Evolutionary conservation across 2,329 filamentous ascomycete genomes (phyloP).

Genomic region (Biscogniauxia mediterranea): DNA sequence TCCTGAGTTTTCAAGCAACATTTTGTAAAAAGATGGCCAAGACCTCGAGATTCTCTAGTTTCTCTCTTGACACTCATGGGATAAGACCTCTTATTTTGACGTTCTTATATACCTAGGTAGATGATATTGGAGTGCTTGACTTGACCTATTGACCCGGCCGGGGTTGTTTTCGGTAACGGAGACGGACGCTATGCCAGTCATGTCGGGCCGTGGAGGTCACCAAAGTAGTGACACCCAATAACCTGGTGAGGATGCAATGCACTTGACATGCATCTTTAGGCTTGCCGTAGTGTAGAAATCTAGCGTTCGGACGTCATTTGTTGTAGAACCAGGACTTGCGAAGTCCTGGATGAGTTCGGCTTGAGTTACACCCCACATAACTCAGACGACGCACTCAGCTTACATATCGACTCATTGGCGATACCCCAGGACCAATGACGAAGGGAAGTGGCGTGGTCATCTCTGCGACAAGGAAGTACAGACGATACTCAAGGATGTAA

Average conservation of each 20-base stretch:
- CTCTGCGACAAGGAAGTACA: background rate
- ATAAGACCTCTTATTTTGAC: background rate
- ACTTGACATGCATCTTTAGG: constrained; percentile 1
- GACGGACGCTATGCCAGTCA: constrained; percentile 7
- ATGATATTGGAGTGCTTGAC: background rate
- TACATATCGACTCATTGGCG: background rate
- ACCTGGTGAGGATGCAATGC: constrained; percentile 4
- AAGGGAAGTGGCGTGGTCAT: background rate
- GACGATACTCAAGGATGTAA: background rate
- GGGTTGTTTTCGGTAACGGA: background rate
- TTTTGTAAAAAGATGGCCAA: background rate
- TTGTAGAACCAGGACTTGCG: constrained; percentile 2
- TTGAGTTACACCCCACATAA: background rate
- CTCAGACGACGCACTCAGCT: background rate
- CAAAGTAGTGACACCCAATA: constrained; percentile 13
- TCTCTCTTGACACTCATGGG: background rate
- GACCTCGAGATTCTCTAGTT: background rate
- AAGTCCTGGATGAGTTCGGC: background rate
- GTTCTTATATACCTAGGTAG: background rate
- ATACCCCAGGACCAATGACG: background rate
- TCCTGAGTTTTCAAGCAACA: constrained; percentile 9
- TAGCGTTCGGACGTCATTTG: constrained; percentile 7
- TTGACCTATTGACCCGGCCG: background rate
- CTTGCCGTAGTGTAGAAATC: constrained; percentile 2
- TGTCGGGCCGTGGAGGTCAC: constrained; percentile 6